Evolutionary conservation across 2,329 filamentous ascomycete species (phyloP), one percentile per base, ranked within the genome.

Genomic region (Cyphellophora attinorum): DNA sequence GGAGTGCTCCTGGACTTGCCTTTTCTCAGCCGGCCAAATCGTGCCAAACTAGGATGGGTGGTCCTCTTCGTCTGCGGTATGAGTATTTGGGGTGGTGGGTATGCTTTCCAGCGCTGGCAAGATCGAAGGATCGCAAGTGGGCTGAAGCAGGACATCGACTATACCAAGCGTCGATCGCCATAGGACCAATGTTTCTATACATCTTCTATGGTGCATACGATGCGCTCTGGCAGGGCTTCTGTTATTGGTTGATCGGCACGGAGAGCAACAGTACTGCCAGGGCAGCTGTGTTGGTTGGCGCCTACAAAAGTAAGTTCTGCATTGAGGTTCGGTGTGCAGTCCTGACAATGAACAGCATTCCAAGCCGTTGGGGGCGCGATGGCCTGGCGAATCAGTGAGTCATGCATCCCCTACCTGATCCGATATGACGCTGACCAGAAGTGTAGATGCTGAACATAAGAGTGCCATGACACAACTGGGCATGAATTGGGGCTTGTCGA

Each of bases 291-390:
- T 50, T 67, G 15, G 64, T 67, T 1, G 64, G 65, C 16, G 55
- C 63, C 11, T 68, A 69, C 45, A 65, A 67, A 52, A 58, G 58
- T 2, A n/a, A n/a, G n/a, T n/a, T n/a, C n/a, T n/a, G n/a, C n/a
- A n/a, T n/a, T n/a, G n/a, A n/a, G n/a, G n/a, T n/a, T n/a, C n/a
- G n/a, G n/a, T n/a, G n/a, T n/a, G n/a, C n/a, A n/a, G n/a, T n/a
- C n/a, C n/a, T n/a, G n/a, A n/a, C n/a, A n/a, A n/a, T n/a, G n/a
- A n/a, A n/a, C n/a, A n/a, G n/a, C n/a, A n/a, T 82, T 93, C 45
- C 85, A 93, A 59, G 89, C 83, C n/a, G 84, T 83, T 12, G 85
- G 85, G 49, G 78, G 79, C 3, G 85, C 82, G 39, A 73, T 60
- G 35, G 62, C 60, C 40, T 66, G 58, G 33, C 45, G 46, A 6